A percentile compares a stretch with the other conserved stretches of the same genome.
Conservation (phyloP, 768 basidiomycete genomes). For the Pleurotus citrinopileatus region DNA sequence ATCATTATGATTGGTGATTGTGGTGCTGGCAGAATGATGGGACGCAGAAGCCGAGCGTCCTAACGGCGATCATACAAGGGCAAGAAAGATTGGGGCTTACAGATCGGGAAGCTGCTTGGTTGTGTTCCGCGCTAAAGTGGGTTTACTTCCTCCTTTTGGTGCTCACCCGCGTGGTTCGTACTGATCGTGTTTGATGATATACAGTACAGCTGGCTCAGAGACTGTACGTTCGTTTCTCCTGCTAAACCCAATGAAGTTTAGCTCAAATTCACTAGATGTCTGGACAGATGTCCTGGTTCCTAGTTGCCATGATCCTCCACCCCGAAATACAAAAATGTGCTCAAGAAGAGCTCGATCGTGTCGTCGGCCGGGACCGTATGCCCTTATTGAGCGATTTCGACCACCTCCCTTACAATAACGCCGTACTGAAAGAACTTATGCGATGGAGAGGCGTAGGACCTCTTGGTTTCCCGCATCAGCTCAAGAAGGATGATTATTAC, state of each 20-base stretch:
- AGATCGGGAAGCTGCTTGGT: slow-evolving; percentile 14
- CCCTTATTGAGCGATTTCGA: slow-evolving; percentile 8
- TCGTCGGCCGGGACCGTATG: slow-evolving; percentile 8
- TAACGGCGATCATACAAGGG: slow-evolving; percentile 9
- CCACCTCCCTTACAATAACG: slow-evolving; percentile 3
- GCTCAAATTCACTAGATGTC: background rate
- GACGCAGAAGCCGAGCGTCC: slow-evolving; percentile 7
- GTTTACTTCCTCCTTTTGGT: background rate
- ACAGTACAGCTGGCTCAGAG: slow-evolving; percentile 15
- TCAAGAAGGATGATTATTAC: slow-evolving; percentile 8
- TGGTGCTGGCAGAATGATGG: slow-evolving; percentile 7
- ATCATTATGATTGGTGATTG: background rate
- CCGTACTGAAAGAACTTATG: slow-evolving; percentile 10
- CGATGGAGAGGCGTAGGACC: slow-evolving; percentile 8
- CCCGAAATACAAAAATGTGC: slow-evolving; percentile 7
- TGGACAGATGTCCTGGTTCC: slow-evolving; percentile 1
- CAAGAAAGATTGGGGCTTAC: slow-evolving; percentile 3
- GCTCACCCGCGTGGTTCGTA: background rate
- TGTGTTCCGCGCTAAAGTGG: slow-evolving; percentile 14
- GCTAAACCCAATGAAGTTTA: background rate
- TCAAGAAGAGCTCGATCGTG: slow-evolving; percentile 11
- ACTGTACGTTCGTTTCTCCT: slow-evolving; percentile 16
- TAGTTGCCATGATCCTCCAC: slow-evolving; percentile 6
- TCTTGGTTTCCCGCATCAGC: slow-evolving; percentile 9
- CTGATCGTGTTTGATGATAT: background rate